Conservation (phyloP, 108 stramenopile species). For the Conticribra guillardii region DNA sequence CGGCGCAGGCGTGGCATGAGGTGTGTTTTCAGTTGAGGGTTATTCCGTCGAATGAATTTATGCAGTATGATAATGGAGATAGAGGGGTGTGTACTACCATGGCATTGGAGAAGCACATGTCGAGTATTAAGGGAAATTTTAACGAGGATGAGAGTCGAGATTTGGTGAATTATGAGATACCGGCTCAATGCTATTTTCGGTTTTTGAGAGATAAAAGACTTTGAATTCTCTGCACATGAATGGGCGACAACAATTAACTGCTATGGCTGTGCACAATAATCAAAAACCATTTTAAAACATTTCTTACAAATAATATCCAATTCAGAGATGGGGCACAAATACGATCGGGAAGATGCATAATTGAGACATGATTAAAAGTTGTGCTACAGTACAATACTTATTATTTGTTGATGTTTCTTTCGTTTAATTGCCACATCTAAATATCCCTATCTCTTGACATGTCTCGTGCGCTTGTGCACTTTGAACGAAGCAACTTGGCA, state of each 20-base stretch:
- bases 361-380: too few species aligned
- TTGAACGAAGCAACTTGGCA: too few species aligned
- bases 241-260: too few species aligned
- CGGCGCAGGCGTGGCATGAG: slow-evolving; percentile 65
- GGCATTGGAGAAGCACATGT: slow-evolving; percentile 63
- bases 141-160: slow-evolving; percentile 56
- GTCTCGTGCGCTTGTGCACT: too few species aligned
- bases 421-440: too few species aligned
- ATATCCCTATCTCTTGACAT: too few species aligned
- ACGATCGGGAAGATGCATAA: too few species aligned
- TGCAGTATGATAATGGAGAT: slow-evolving; percentile 44
- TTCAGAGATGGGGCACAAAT: too few species aligned
- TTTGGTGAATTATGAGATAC: slow-evolving; percentile 69
- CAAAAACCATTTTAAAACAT: too few species aligned
- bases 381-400: not conserved
- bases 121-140: slow-evolving; percentile 63
- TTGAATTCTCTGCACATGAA: slow-evolving; percentile 35
- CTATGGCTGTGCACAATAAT: too few species aligned
- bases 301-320: not conserved
- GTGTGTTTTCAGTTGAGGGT: slow-evolving; percentile 66
- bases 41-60: slow-evolving; percentile 41
- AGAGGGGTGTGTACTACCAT: slow-evolving; percentile 62
- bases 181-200: slow-evolving; percentile 60
- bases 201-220: slow-evolving; percentile 66
- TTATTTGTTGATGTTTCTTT: not conserved